Conservation (phyloP, 805 yeast species). For the Candida xyloterini region DNA sequence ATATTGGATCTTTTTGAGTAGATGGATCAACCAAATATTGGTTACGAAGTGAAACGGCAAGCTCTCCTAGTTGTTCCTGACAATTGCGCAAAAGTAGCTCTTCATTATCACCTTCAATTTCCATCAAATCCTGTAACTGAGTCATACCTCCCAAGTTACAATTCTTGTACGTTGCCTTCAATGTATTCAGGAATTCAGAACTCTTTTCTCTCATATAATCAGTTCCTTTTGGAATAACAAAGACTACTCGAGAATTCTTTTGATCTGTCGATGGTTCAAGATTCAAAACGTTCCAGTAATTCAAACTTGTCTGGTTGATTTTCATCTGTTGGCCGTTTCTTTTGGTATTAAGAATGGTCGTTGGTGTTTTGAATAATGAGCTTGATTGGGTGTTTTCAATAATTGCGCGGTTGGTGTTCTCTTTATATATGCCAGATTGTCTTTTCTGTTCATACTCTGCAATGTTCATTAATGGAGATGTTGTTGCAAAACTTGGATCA, state of each 20-base stretch:
- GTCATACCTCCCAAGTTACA: conserved; percentile 45
- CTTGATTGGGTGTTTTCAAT: conserved; percentile 16
- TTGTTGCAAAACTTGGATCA: conserved; percentile 37
- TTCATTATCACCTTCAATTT: conserved; percentile 17
- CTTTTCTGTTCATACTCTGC: conserved; percentile 17
- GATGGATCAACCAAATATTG: conserved; percentile 8
- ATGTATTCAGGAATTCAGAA: conserved; percentile 36
- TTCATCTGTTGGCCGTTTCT: conserved; percentile 39
- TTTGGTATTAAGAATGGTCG: conserved; percentile 36
- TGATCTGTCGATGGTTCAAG: conserved; percentile 50
- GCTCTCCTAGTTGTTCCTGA: conserved; percentile 7
- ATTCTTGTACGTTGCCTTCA: conserved; percentile 44
- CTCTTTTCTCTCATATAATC: conserved; percentile 30
- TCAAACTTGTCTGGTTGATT: conserved; percentile 46
- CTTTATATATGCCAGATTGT: conserved; percentile 2
- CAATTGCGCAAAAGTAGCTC: conserved; percentile 31
- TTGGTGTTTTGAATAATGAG: conserved; percentile 34
- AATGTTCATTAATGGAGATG: conserved; percentile 29
- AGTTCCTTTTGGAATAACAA: conserved; percentile 36
- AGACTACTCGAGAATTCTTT: conserved; percentile 51
- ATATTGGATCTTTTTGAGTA: conserved; percentile 35
- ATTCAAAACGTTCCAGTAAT: conserved; percentile 56
- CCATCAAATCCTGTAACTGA: conserved; percentile 16
- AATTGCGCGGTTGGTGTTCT: conserved; percentile 10
- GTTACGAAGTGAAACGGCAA: conserved; percentile 17